These are phyloP conservation scores for Turritis glabra DNA, from an alignment of 345 rosid genomes.

Conservation along the genomic window DNA sequence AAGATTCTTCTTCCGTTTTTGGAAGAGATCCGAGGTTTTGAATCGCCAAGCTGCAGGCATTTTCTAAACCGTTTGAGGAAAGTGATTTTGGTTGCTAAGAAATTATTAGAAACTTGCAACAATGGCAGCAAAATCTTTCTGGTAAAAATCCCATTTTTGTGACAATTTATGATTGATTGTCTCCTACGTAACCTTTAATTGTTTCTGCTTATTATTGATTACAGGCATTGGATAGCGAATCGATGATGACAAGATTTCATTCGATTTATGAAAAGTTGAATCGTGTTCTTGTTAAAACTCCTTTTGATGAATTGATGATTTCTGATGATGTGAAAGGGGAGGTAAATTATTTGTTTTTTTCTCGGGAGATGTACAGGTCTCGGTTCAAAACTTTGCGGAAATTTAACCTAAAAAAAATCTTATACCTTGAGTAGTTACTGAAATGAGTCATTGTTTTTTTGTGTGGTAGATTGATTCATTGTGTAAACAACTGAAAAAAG, in stretches of 20 bases:
- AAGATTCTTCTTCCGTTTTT: slow-evolving; percentile 64
- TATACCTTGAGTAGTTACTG: not conserved
- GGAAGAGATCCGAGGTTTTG: slow-evolving; percentile 54
- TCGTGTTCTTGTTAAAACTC: slow-evolving; percentile 47
- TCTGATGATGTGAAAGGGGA: slow-evolving; percentile 65
- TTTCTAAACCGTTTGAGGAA: slow-evolving; percentile 48
- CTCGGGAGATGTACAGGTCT: not conserved
- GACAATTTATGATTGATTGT: not conserved
- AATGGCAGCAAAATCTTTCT: slow-evolving; percentile 80
- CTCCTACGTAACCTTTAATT: not conserved
- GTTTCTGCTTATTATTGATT: not conserved
- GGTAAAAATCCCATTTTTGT: slow-evolving; percentile 34
- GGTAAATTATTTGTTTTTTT: slow-evolving; percentile 32
- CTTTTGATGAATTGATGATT: slow-evolving; percentile 51
- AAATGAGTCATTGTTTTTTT: not conserved
- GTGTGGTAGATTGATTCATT: slow-evolving; percentile 52
- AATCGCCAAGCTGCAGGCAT: slow-evolving; percentile 26
- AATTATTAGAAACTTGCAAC: slow-evolving; percentile 55
- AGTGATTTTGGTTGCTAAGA: slow-evolving; percentile 48
- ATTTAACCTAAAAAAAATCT: not conserved
- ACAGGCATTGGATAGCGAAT: slow-evolving; percentile 70
- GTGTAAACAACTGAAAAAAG: slow-evolving; percentile 50
- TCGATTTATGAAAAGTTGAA: slow-evolving; percentile 48
- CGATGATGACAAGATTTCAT: slow-evolving; percentile 48
- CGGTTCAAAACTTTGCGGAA: not conserved